Percentiles rank a stretch among this genome's conserved stretches.
Evolutionary conservation across 225 moss, liverwort and hornwort species (phyloP).

Genomic region (Anthoceros angustus): DNA sequence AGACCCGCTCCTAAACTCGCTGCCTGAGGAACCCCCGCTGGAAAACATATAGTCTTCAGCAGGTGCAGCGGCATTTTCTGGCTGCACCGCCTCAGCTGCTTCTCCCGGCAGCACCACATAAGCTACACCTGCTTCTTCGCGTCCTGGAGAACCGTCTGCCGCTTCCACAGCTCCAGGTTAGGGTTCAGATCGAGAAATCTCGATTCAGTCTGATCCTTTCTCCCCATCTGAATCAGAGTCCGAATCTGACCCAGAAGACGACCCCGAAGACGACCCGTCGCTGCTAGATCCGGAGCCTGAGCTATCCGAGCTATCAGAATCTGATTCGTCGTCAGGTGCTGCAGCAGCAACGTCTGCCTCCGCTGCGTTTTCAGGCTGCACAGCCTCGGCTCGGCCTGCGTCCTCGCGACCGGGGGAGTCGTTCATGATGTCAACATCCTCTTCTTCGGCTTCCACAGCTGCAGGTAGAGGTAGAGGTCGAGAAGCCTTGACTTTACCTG

Average conservation of each 20-base stretch:
- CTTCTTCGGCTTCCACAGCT: conserved; percentile 41
- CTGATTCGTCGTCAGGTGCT: conserved; percentile 14
- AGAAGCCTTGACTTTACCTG: not conserved
- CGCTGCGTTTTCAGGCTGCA: not conserved
- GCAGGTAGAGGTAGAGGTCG: not conserved
- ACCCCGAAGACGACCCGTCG: not conserved
- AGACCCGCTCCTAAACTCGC: too few species aligned
- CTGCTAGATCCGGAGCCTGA: conserved; percentile 39
- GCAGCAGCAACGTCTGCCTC: not conserved
- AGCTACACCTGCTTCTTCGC: too few species aligned
- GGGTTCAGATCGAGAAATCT: too few species aligned
- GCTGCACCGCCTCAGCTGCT: too few species aligned
- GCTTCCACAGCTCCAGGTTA: too few species aligned
- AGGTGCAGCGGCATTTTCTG: too few species aligned
- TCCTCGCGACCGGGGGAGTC: conserved; percentile 23
- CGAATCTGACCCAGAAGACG: not conserved
- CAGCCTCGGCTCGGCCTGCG: conserved; percentile 33
- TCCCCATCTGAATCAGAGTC: not conserved
- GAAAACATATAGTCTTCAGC: too few species aligned
- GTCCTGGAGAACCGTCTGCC: too few species aligned
- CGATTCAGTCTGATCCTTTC: too few species aligned
- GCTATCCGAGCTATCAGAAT: conserved; percentile 26
- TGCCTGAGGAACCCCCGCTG: too few species aligned
- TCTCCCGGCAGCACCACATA: too few species aligned
- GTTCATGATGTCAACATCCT: conserved; percentile 49